Base-by-base conservation (phyloP, 306 rosid species). In the Potentilla sterilis region DNA sequence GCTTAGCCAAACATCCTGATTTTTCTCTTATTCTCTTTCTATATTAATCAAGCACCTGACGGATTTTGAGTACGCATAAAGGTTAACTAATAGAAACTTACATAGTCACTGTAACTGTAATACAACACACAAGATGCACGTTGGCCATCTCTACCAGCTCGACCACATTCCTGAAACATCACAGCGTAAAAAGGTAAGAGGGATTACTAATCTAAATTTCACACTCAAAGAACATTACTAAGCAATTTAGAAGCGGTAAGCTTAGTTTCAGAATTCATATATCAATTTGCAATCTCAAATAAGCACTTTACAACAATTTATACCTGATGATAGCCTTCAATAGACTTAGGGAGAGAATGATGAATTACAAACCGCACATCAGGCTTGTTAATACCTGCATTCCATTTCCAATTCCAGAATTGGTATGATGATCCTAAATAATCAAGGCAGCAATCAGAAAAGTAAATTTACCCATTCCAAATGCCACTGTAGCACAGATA, bases 111-210 rank as follows among this genome's bases (percentile, higher is more conserved):
- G 67, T 95, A 95, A 88, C 86, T 92, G 78, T 95, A 95, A 78
- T 92, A 95, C 77, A 95, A 77, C 80, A 95, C 82, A 81, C 99
- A 95, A 69, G 99, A 95, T 64, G 99, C 81, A 67, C 80, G 89
- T 73, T 80, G 99, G 81, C 99, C 99, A 80, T 95, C 99, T 85
- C 99, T 90, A 84, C 99, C 99, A 81, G 99, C 99, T 79, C 99
- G 97, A 43, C 99, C 97, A 79, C 99, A 95, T 76, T 95, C 99
- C 99, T 95, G 90, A 78, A 81, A 75, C 79, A 72, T 62, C 35
- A 61, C 35, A 61, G 46, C 0, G 34, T 40, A 78, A 82, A 78
- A 70, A 81, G 83, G 80, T 46, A 78, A 65, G 78, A 70, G 58
- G 19, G 32, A 69, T 69, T 14, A 48, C 22, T 12, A 34, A 22